phyloP scores from a whole-genome alignment of 2,329 filamentous ascomycete genomes.

The Alternaria arbusti region DNA sequence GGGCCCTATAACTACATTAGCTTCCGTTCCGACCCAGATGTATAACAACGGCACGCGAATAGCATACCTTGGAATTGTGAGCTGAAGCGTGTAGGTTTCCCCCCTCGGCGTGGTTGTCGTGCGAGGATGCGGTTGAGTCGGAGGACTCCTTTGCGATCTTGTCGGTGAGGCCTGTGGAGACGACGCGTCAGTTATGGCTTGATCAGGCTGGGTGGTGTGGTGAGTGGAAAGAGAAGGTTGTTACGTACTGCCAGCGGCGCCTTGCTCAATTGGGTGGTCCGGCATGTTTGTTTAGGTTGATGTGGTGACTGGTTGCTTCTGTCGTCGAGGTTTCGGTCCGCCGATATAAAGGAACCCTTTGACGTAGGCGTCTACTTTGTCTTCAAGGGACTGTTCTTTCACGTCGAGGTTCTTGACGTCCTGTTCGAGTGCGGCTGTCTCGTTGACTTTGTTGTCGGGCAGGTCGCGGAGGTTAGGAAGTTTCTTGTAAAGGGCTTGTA shows the following conservation, averaged over 20 bases:
- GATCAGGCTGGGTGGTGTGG: not conserved
- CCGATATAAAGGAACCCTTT: constrained; percentile 15
- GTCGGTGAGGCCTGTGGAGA: constrained; percentile 51
- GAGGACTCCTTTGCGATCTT: constrained; percentile 54
- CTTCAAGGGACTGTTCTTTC: not conserved
- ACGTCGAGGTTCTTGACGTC: constrained; percentile 12
- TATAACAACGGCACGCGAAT: not conserved
- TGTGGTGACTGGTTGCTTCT: constrained; percentile 8
- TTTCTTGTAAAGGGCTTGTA: constrained; percentile 9
- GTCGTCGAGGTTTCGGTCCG: not conserved
- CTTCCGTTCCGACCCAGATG: not conserved
- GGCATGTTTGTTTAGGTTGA: constrained; percentile 46
- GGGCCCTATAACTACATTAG: constrained; percentile 47
- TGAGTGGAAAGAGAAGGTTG: not conserved
- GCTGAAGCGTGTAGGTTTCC: constrained; percentile 44
- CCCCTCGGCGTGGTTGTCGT: constrained; percentile 45
- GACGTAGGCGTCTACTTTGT: constrained; percentile 7
- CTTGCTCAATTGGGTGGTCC: constrained; percentile 51
- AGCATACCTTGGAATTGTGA: constrained; percentile 50
- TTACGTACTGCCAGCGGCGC: constrained; percentile 47
- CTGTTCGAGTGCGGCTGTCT: constrained; percentile 8
- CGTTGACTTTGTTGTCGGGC: not conserved
- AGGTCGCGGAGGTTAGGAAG: not conserved
- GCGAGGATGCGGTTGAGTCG: constrained; percentile 49
- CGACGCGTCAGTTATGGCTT: not conserved